Percentiles rank a stretch among this genome's conserved stretches.
Evolutionary conservation across 495 filamentous ascomycete genomes (phyloP).

Genomic region (Talaromyces thailandensis): DNA sequence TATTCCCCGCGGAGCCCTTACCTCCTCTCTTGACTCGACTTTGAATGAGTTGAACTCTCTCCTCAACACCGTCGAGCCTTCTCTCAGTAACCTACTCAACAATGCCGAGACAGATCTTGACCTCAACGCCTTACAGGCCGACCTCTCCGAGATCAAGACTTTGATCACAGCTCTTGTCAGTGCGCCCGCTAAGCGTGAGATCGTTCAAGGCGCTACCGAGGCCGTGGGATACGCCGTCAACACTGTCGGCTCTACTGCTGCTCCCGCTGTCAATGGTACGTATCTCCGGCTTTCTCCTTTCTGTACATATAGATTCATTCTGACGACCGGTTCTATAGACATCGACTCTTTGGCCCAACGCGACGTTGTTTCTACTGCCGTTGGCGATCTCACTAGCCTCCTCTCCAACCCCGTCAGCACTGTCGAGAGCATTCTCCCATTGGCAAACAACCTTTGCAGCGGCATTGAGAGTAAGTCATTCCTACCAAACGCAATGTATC

Average conservation of each 20-base stretch:
- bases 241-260: slow-evolving; percentile 3
- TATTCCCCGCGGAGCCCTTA: slow-evolving; percentile 11
- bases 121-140: not conserved
- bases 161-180: not conserved
- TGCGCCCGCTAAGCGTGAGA: slow-evolving; percentile 8
- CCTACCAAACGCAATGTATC: not conserved
- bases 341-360: not conserved
- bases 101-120: not conserved
- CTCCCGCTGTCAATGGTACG: slow-evolving; percentile 4
- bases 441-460: slow-evolving; percentile 5
- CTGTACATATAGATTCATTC: not conserved
- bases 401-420: slow-evolving; percentile 4
- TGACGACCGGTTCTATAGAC: not conserved
- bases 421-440: not conserved
- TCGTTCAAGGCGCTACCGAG: not conserved
- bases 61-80: not conserved
- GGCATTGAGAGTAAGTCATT: not conserved
- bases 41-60: not conserved
- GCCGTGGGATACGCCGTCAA: slow-evolving; percentile 4
- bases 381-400: not conserved
- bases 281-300: not conserved
- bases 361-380: not conserved
- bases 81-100: not conserved
- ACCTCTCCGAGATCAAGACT: not conserved
- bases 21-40: not conserved